Base-by-base conservation (phyloP, 768 basidiomycete species). In the Boletus reticulatus region DNA sequence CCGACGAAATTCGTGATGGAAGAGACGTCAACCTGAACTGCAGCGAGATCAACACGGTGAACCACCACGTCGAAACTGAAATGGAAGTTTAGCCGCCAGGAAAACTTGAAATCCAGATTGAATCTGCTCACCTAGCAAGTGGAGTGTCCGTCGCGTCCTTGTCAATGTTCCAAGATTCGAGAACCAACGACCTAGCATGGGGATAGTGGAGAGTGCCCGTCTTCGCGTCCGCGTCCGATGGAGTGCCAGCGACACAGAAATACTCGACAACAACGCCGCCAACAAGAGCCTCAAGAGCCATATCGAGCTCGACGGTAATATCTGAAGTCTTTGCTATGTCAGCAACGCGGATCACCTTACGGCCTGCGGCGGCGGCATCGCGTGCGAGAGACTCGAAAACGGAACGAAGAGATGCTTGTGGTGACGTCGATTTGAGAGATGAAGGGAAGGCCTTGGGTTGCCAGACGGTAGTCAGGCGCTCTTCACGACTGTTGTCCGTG, bases 391-490 rank as follows among this genome's bases (percentile, higher is more conserved):
- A 37, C 4, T 65, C 61, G 32, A 70, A 66, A 31, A 60, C 43
- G 4, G 63, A 54, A 29, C 38, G 36, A 38, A 65, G 41, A 17
- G 60, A 51, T 22, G 63, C 7, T 24, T 52, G 52, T 1, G 46
- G 16, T 7, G 49, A 43, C 1, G 53, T 17, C 4, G 59, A 51
- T 6, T 39, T 1, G 14, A 70, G 59, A 5, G 60, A 51, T 20
- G 63, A 43, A 37, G 67, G 66, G 58, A 72, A 66, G 1, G 62
- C 53, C 47, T 71, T 66, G 12, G 64, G 60, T 53, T 73, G 72
- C 72, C 72, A 73, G 1, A 50, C 49, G 10, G 65, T 71, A 1
- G 71, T 66, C 49, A 73, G 50, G 50, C 72, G 70, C 29, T 70
- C 64, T 11, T 67, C 70, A 17, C 63, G 57, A 42, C 61, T 65